Evolutionary conservation across 352 stramenopile genomes (phyloP).

Genomic region (Achlya hypogyna): DNA sequence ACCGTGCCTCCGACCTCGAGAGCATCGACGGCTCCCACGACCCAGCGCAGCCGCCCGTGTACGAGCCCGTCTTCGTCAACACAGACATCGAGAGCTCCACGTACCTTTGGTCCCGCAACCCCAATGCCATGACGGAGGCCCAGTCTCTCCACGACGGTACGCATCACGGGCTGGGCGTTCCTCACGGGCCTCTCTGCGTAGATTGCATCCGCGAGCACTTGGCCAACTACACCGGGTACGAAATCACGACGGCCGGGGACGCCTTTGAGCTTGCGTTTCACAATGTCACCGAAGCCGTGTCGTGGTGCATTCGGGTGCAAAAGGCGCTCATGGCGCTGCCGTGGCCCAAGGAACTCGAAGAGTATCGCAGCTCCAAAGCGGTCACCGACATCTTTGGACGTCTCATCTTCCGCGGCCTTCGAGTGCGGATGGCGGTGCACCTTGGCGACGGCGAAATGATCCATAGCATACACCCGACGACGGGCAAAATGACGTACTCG

Average conservation of each 20-base stretch:
- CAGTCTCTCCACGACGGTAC: slow-evolving; percentile 67
- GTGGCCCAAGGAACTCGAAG: slow-evolving; percentile 43
- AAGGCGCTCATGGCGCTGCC: slow-evolving; percentile 46
- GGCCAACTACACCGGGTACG: slow-evolving; percentile 50
- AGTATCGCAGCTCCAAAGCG: slow-evolving; percentile 23
- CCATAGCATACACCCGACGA: slow-evolving; percentile 56
- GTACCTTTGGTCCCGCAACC: slow-evolving; percentile 41
- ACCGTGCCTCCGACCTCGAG: slow-evolving; percentile 26
- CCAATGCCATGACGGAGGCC: slow-evolving; percentile 46
- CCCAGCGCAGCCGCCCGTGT: slow-evolving; percentile 32
- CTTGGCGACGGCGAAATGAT: slow-evolving; percentile 52
- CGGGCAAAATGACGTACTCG: slow-evolving; percentile 68
- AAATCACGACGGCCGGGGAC: slow-evolving; percentile 71
- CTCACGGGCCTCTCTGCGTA: neutral
- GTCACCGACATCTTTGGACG: slow-evolving; percentile 37
- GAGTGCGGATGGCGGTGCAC: slow-evolving; percentile 74
- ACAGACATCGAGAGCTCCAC: slow-evolving; percentile 79
- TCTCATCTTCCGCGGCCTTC: slow-evolving; percentile 54
- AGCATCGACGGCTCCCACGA: slow-evolving; percentile 20
- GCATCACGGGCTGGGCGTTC: too few species aligned
- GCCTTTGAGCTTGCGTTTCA: slow-evolving; percentile 78
- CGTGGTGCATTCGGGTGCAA: slow-evolving; percentile 55
- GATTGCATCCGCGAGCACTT: slow-evolving; percentile 39
- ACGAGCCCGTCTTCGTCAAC: slow-evolving; percentile 60
- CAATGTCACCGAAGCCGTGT: slow-evolving; percentile 48